Evolutionary conservation across 2,329 filamentous ascomycete species (phyloP), one percentile per base, ranked within the genome.

Genomic region (Verticillium alfalfae): DNA sequence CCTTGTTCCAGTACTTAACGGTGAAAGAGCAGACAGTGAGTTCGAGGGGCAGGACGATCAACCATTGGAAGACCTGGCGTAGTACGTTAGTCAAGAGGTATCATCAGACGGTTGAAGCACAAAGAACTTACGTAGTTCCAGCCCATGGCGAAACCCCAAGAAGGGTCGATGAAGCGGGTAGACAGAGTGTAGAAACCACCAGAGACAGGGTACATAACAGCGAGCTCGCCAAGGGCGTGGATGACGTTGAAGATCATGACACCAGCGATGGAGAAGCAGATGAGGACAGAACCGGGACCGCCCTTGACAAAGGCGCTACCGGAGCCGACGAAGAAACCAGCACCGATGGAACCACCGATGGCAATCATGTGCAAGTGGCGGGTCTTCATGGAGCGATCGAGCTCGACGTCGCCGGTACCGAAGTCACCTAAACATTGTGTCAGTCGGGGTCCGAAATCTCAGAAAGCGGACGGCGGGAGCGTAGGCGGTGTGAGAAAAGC

Each of bases 101-200:
- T 57, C 66, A 61, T 34, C 34, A 41, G 22, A 31, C 26, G 5
- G 5, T 31, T 31, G 26, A 31, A 31, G 26, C 26, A 31, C 26
- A 4, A 31, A 31, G 34, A 15, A 63, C 61, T 4, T 59, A 45
- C 73, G 61, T 78, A 79, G 67, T 81, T 81, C 78, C 77, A 80
- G 60, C 81, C 81, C 75, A 83, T 81, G 64, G 81, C 81, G 58
- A 83, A 84, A 63, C 81, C 81, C 78, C 84, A 87, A 1, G 85
- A 82, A 34, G 84, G 84, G 69, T 86, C 84, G 64, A 88, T 82
- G 69, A 88, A 88, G 59, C 85, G 84, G 61, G 79, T 78, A 34
- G 81, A 83, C 73, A 86, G 87, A 34, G 82, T 84, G 68, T 85
- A 87, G 78, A 88, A 88, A 65, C 83, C 84, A 71, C 85, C 85